Evolutionary conservation across 1,284 basidiomycete species (phyloP).

Genomic region (Cryptococcus hybrid): DNA sequence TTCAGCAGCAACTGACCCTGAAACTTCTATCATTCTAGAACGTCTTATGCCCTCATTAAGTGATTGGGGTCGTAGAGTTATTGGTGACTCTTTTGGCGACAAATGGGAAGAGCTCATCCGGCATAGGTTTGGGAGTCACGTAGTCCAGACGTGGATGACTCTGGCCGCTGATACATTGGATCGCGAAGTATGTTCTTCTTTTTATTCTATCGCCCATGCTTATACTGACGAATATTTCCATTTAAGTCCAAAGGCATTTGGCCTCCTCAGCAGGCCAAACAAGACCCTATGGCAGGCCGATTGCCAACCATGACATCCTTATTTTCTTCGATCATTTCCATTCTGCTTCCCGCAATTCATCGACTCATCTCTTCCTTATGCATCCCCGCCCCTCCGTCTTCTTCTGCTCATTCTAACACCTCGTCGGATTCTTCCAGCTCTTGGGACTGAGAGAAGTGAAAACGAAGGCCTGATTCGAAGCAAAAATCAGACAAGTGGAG

Average conservation of each 20-base stretch:
- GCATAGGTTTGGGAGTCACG: slow-evolving; percentile 89
- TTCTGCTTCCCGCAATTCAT: slow-evolving; percentile 57
- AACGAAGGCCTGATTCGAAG: slow-evolving; percentile 38
- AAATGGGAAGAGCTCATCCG: slow-evolving; percentile 72
- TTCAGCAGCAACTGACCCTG: slow-evolving; percentile 84
- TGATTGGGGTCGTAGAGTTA: slow-evolving; percentile 84
- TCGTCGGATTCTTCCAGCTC: slow-evolving; percentile 52
- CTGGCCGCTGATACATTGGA: slow-evolving; percentile 70
- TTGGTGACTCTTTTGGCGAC: slow-evolving; percentile 77
- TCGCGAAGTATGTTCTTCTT: slow-evolving; percentile 64
- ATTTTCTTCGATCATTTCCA: slow-evolving; percentile 17
- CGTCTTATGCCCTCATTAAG: slow-evolving; percentile 88
- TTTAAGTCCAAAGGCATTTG: slow-evolving; percentile 62
- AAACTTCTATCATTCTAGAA: slow-evolving; percentile 86
- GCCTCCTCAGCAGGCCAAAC: slow-evolving; percentile 56
- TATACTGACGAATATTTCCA: background rate
- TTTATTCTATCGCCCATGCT: background rate
- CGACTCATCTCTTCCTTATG: slow-evolving; percentile 74
- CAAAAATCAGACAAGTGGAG: slow-evolving; percentile 47
- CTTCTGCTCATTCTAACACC: slow-evolving; percentile 68
- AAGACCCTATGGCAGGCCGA: slow-evolving; percentile 20
- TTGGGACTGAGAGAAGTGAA: slow-evolving; percentile 32
- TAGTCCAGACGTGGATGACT: slow-evolving; percentile 79
- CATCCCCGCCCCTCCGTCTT: slow-evolving; percentile 79
- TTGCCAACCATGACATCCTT: slow-evolving; percentile 65